Base-by-base conservation (phyloP, 805 yeast genomes). In the Saturnispora mendoncae region DNA sequence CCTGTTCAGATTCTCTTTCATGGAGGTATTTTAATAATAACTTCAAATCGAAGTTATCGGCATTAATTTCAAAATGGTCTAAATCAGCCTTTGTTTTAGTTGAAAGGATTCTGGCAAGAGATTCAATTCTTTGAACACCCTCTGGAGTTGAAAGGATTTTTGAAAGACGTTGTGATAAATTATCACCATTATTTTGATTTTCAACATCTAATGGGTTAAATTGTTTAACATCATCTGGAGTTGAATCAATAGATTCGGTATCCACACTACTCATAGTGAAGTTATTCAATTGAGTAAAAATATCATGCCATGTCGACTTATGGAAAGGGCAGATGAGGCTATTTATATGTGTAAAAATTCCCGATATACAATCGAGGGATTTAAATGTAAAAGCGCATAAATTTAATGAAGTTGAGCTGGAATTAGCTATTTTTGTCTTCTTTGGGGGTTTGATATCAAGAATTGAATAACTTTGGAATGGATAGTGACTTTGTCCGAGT, bases 21-120 rank as follows among this genome's bases (percentile, higher is more conserved):
- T 51, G 51, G 20, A 69, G 54, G 45, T 68, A 69, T 43, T 66
- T 57, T 37, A 72, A 51, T 25, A 72, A 45, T 13, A 68, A 52
- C 41, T 64, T 55, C 38, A 72, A 54, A 55, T 72, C 76, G 47
- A 72, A 72, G 51, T 71, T 68, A 29, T 70, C 59, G 19, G 60
- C 59, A 36, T 69, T 60, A 29, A 71, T 58, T 53, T 69, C 74
- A 43, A 72, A 65, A 25, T 54, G 50, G 32, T 67, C 67, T 55
- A 68, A 57, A 46, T 72, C 67, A 30, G 61, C 64, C 43, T 67
- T 67, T 18, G 74, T 68, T 53, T 67, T 68, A 12, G 73, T 67
- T 8, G 77, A 71, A 33, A 72, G 50, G 33, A 67, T 67, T 58
- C 74, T 67, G 3, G 76, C 71, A 46, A 72, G 57, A n/a, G 74